These are phyloP conservation scores for Oxyria digyna DNA, from an alignment of 148 eudicot species.

Conservation along the genomic window DNA sequence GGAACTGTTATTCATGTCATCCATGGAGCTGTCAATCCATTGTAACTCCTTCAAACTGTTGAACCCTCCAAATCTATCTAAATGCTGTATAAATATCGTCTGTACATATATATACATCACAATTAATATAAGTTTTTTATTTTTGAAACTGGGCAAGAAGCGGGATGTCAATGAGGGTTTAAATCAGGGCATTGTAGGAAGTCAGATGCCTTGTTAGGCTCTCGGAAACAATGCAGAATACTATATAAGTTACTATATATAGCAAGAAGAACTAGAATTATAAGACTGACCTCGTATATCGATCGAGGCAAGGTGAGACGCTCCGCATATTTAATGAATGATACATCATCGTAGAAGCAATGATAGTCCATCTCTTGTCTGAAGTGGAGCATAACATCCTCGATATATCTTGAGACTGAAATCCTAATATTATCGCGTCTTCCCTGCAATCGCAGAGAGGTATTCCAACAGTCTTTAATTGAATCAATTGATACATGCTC, in stretches of 20 bases:
- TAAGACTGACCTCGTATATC: background rate
- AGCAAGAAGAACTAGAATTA: no score
- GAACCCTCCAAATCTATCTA: background rate
- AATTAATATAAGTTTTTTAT: no score
- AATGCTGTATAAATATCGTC: background rate
- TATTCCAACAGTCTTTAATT: no score
- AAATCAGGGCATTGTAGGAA: no score
- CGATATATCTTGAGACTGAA: background rate
- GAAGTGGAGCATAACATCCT: slow-evolving; percentile 12
- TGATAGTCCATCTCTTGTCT: no score
- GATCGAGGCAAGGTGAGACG: background rate
- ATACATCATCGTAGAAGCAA: no score
- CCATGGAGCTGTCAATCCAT: background rate
- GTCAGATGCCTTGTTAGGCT: no score
- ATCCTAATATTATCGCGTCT: background rate
- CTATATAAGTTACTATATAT: no score
- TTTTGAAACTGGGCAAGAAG: no score
- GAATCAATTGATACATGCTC: background rate
- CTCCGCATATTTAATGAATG: background rate
- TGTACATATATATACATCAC: background rate
- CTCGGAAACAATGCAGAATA: no score
- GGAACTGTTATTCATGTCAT: background rate
- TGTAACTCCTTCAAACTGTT: background rate
- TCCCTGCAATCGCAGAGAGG: background rate
- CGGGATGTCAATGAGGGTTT: no score